phyloP scores from a whole-genome alignment of 306 rosid species.

The Hylodesmum podocarpum region DNA sequence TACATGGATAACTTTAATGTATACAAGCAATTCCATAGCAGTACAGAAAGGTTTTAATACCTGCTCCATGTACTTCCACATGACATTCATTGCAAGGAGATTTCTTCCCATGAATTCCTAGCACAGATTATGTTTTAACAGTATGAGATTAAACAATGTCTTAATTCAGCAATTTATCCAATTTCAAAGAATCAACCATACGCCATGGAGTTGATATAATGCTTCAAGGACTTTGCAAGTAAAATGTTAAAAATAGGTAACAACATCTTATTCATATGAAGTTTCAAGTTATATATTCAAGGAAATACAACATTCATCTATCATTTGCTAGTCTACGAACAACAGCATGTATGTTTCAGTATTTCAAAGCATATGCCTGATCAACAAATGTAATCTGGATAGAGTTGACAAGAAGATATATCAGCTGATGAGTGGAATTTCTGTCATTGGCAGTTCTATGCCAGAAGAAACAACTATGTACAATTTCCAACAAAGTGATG shows the following conservation, averaged over 20 bases:
- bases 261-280: neutral
- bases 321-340: neutral
- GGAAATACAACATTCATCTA: neutral
- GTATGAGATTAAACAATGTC: neutral
- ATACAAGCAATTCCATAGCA: neutral
- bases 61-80: slow-evolving; percentile 99
- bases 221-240: neutral
- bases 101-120: slow-evolving; percentile 98
- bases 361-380: neutral
- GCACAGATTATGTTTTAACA: slow-evolving; percentile 19
- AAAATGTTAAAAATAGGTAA: neutral
- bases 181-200: slow-evolving; percentile 1
- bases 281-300: neutral
- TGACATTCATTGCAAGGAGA: slow-evolving; percentile 93
- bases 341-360: neutral
- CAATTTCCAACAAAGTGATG: neutral
- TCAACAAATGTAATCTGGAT: neutral
- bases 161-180: neutral
- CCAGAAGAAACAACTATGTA: neutral
- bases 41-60: slow-evolving; percentile 30
- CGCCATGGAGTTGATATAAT: neutral
- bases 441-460: neutral
- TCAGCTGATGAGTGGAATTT: neutral
- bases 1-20: slow-evolving; percentile 5
- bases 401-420: neutral